Percentiles rank a stretch among this genome's conserved stretches.
Conservation (phyloP, 371 early-diverging fungal genomes). For the Funneliformis caledonium region DNA sequence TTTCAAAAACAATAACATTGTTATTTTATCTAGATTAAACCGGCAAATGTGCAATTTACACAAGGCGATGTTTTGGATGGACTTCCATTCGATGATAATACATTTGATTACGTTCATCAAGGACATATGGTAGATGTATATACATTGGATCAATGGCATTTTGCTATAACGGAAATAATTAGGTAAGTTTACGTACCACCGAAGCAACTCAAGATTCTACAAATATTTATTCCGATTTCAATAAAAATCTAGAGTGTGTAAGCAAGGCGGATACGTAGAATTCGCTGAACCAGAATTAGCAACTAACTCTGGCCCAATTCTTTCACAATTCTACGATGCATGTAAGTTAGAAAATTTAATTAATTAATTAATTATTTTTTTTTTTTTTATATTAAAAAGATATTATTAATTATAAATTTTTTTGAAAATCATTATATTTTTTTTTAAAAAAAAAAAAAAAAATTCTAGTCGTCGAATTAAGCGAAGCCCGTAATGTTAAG, state of each 20-base stretch:
- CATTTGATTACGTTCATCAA: slow-evolving; percentile 49
- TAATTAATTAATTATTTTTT: too few relatives aligned
- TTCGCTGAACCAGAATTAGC: not conserved
- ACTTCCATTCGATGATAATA: slow-evolving; percentile 46
- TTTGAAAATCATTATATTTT: too few relatives aligned
- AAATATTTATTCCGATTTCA: not conserved
- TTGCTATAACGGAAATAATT: slow-evolving; percentile 47
- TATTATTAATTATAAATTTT: too few relatives aligned
- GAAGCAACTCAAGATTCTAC: too few relatives aligned
- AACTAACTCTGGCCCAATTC: not conserved
- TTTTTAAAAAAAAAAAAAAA: too few relatives aligned
- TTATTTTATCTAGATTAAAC: slow-evolving; percentile 48
- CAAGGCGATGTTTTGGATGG: slow-evolving; percentile 44
- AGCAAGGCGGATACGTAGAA: slow-evolving; percentile 54
- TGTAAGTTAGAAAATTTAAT: not conserved
- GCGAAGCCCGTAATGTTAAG: not conserved
- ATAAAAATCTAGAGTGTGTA: slow-evolving; percentile 46
- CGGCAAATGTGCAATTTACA: slow-evolving; percentile 54
- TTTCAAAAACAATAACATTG: too few relatives aligned
- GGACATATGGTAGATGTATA: slow-evolving; percentile 46
- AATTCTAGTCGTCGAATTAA: not conserved
- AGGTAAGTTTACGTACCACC: not conserved
- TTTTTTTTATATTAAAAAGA: too few relatives aligned
- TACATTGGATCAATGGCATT: slow-evolving; percentile 45
- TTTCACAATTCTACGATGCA: not conserved